Evolutionary conservation across 2,329 filamentous ascomycete genomes (phyloP).

Genomic region (Escovopsis sp.): DNA sequence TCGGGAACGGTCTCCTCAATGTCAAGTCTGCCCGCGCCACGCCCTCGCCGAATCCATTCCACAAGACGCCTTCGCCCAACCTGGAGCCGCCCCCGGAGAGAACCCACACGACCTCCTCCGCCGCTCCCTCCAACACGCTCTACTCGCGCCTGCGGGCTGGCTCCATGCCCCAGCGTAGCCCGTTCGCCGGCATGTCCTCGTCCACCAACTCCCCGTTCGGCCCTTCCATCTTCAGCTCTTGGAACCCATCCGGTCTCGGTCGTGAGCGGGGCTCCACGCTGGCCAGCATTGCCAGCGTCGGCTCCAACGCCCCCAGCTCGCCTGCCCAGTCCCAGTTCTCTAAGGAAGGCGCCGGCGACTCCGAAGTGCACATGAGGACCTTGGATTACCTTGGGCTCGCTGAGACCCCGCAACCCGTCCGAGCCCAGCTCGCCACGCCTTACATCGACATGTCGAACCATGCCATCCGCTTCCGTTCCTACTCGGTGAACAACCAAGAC

Average conservation of each 20-base stretch:
- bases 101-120: slow-evolving; percentile 28
- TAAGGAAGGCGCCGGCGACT: slow-evolving; percentile 68
- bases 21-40: slow-evolving; percentile 70
- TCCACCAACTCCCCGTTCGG: slow-evolving; percentile 63
- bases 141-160: slow-evolving; percentile 79
- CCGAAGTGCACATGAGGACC: slow-evolving; percentile 76
- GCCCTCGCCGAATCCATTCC: slow-evolving; percentile 73
- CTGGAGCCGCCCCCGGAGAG: slow-evolving; percentile 33
- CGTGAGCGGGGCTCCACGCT: slow-evolving; percentile 78
- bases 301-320: slow-evolving; percentile 79
- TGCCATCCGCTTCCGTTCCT: slow-evolving; percentile 81
- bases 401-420: slow-evolving; percentile 73
- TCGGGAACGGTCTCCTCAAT: slow-evolving; percentile 41
- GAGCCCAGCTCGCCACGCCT: slow-evolving; percentile 58
- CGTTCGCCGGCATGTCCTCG: slow-evolving; percentile 42
- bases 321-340: slow-evolving; percentile 78
- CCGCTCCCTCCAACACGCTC: slow-evolving; percentile 60
- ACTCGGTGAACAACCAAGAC: slow-evolving; percentile 97
- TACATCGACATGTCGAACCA: slow-evolving; percentile 64
- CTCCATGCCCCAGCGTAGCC: slow-evolving; percentile 81
- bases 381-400: slow-evolving; percentile 91
- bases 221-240: slow-evolving; percentile 78
- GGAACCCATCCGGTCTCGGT: slow-evolving; percentile 50
- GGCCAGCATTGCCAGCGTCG: slow-evolving; percentile 66
- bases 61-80: slow-evolving; percentile 46